Base-by-base conservation (phyloP, 805 yeast species). In the Peterozyma toletana region DNA sequence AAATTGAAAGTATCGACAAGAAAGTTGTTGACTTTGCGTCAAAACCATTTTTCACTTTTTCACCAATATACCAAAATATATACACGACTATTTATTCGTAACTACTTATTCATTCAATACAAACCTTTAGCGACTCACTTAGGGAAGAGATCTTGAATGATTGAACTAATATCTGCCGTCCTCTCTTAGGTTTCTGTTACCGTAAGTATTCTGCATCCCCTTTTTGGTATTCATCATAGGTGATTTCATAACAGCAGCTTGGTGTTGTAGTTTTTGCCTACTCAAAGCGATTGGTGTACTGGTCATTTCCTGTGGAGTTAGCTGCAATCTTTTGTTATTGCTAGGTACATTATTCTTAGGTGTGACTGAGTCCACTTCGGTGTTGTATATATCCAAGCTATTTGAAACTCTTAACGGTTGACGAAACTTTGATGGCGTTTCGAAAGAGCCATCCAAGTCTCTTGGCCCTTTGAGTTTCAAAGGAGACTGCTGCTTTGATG, bases 391-490 rank as follows among this genome's bases (percentile, higher is more conserved):
- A 21, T 21, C 27, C 27, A 21, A 21, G 27, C 27, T 21, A 17
- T 44, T 44, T 16, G 40, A 36, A 38, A 44, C 38, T 35, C 43
- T 39, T n/a, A 44, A 40, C 4, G 46, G 46, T 18, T 35, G 33
- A 14, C 43, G 35, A 11, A 15, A 5, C n/a, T 13, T 30, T 17
- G 30, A 29, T 13, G 34, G 34, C 10, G 40, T 16, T n/a, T 43
- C 42, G 27, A 18, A 40, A 11, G 43, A 27, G 4, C 27, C 27
- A 21, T 21, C 27, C 15, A 55, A 46, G 33, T 57, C 63, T 31
- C 64, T 48, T 9, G 64, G 64, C 1, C 66, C 64, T 44, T 53
- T 57, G 13, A 59, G 40, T 46, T 40, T 48, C 27, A 40, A 38
- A 34, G 6, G 31, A 11, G 15, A 16, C 33, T 14, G 38, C 16